Percentiles rank a stretch among this genome's conserved stretches.
Evolutionary conservation across 345 rosid species (phyloP).

Genomic region (Cochlearia excelsa): DNA sequence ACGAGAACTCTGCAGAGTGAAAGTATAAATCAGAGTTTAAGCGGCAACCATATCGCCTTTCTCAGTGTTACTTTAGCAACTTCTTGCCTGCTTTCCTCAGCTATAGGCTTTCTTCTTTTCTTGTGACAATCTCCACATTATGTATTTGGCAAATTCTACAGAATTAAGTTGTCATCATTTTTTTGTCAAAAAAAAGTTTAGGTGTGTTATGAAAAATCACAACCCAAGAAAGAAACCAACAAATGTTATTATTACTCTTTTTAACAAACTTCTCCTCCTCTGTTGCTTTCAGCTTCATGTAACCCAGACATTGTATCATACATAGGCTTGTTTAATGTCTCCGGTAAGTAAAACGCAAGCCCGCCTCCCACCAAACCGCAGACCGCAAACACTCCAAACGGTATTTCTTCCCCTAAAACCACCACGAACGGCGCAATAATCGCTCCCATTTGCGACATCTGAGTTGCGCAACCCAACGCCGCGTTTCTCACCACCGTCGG

Average conservation of each 20-base stretch:
- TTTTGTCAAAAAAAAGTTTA: too few relatives aligned
- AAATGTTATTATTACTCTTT: not conserved
- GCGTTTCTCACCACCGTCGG: constrained; percentile 93
- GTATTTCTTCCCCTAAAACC: constrained; percentile 61
- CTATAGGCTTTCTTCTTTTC: not conserved
- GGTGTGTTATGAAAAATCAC: too few relatives aligned
- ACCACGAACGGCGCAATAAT: constrained; percentile 86
- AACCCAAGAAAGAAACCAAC: too few relatives aligned
- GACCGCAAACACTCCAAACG: constrained; percentile 64
- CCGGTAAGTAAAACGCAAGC: constrained; percentile 79
- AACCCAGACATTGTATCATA: constrained; percentile 85
- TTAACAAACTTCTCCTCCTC: constrained; percentile 31
- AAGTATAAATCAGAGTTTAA: not conserved
- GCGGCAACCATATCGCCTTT: constrained; percentile 9
- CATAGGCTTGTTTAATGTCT: constrained; percentile 72
- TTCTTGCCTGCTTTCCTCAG: not conserved
- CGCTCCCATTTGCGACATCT: constrained; percentile 85
- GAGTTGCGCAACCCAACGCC: constrained; percentile 80
- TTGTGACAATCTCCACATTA: too few relatives aligned
- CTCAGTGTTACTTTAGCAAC: constrained; percentile 5
- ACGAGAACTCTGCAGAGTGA: constrained; percentile 63
- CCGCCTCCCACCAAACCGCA: constrained; percentile 69
- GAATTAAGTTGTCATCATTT: too few relatives aligned
- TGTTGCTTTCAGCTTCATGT: constrained; percentile 53
- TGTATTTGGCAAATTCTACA: too few relatives aligned